Base-by-base conservation (phyloP, 164 flowering plant species). In the Umbellularia californica region DNA sequence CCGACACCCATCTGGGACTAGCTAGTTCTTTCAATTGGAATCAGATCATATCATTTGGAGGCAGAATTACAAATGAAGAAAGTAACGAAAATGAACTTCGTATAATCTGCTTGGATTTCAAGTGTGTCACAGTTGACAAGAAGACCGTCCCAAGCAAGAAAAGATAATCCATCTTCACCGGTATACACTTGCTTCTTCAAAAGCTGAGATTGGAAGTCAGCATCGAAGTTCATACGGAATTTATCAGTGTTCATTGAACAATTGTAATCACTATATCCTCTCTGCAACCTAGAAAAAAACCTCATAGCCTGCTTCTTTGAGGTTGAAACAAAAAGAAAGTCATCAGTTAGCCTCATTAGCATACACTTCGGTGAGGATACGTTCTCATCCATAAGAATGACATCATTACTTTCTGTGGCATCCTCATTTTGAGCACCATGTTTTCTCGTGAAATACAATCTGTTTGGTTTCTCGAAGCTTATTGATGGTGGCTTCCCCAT, bases 81-180 rank as follows among this genome's bases (percentile, higher is more conserved):
- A 50, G 55, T 23, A n/a, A 50, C 10, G 62, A 33, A 75, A 52
- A 12, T 19, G 12, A 52, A 95, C 99, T 93, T 93, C 73, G 90
- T 85, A 84, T 94, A 96, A 80, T 96, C 99, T 63, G 94, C 98
- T 79, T 89, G 97, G 75, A 96, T 85, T 83, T 96, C 99, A 64
- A 94, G 77, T 50, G 91, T 90, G 72, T 72, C n/a, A 63, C 84
- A 86, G 74, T 96, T 92, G 72, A 94, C 81, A 65, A 94, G 92
- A 84, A 96, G 80, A 65, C 99, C 99, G 82, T 97, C 85, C 98
- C 98, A 96, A 28, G 83, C 84, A 79, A 93, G 78, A 85, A 87
- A 92, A 69, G 90, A 80, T 15, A 75, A 50, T 70, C 92, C 94
- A 78, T 92, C 90, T 74, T 84, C 83, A 70, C 87, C 90, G 3